These are phyloP conservation scores for Neoscytalidium dimidiatum DNA, from an alignment of 2,329 filamentous ascomycete species.

Conservation along the genomic window DNA sequence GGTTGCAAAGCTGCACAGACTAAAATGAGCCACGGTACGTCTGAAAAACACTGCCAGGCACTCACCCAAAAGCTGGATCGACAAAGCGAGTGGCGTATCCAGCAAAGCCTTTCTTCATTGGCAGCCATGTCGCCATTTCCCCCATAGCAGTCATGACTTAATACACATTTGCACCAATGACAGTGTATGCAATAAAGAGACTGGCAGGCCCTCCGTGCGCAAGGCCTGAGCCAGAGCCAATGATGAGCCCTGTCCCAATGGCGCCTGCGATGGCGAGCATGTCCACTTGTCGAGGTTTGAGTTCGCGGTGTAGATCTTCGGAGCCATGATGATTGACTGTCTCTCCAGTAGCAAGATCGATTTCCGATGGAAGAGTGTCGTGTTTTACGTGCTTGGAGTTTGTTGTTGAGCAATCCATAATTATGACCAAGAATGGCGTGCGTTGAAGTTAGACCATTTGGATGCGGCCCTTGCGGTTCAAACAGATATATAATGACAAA, in stretches of 20 bases:
- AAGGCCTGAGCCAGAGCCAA: constrained; percentile 18
- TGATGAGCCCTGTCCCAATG: constrained; percentile 20
- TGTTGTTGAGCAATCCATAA: not conserved
- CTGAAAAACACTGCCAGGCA: constrained; percentile 64
- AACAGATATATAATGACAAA: no score
- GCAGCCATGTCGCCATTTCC: constrained; percentile 76
- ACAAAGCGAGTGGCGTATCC: constrained; percentile 77
- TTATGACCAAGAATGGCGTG: not conserved
- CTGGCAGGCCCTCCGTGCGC: constrained; percentile 44
- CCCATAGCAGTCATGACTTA: constrained; percentile 67
- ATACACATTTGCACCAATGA: constrained; percentile 70
- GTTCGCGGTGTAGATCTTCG: not conserved
- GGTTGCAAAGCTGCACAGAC: constrained; percentile 29
- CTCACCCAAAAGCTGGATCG: constrained; percentile 67
- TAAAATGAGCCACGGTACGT: not conserved
- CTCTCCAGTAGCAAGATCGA: not conserved
- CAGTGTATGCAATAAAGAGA: constrained; percentile 47
- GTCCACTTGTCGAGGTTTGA: not conserved
- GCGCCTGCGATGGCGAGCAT: constrained; percentile 18
- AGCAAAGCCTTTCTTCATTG: constrained; percentile 74
- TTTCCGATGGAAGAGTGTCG: not conserved
- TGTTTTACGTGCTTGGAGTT: not conserved
- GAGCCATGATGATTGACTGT: not conserved
- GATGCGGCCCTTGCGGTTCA: no score
- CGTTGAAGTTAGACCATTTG: not conserved